Evolutionary conservation across 495 filamentous ascomycete genomes (phyloP).

Genomic region (Aspergillus bridgeri): DNA sequence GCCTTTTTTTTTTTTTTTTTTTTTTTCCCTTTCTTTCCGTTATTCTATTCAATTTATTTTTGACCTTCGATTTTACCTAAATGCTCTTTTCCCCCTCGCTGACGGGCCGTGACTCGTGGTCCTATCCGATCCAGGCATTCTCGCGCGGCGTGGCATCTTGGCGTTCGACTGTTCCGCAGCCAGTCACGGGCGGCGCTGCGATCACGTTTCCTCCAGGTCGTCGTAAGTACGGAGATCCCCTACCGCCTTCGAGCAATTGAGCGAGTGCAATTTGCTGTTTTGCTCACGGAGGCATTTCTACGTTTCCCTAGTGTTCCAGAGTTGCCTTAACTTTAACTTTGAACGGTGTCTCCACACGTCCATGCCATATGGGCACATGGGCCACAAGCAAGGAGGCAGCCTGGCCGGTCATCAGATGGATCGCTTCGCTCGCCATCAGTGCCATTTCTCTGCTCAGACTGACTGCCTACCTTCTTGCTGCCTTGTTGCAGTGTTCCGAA

Average conservation of each 20-base stretch:
- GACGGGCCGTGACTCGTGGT: not conserved
- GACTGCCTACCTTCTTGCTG: too few species aligned
- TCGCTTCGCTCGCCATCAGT: not conserved
- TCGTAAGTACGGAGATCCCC: slow-evolving; percentile 2
- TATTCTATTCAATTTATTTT: too few species aligned
- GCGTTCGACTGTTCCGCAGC: not conserved
- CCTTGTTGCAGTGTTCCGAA: not conserved
- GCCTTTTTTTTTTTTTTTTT: not conserved
- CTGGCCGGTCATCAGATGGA: not conserved
- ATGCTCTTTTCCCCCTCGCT: too few species aligned
- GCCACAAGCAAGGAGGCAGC: not conserved
- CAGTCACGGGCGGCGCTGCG: slow-evolving; percentile 1
- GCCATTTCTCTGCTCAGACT: too few species aligned
- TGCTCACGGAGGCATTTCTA: not conserved
- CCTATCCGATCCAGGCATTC: not conserved
- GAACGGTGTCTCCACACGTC: not conserved
- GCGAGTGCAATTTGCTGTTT: not conserved
- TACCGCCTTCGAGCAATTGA: too few species aligned
- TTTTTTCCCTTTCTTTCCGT: too few species aligned
- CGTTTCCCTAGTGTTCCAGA: not conserved
- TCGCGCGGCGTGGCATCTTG: not conserved
- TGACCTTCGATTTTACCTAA: too few species aligned
- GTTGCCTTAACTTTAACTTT: too few species aligned
- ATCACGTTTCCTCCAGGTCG: slow-evolving; percentile 2
- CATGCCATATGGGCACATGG: not conserved